phyloP scores from a whole-genome alignment of 1,284 basidiomycete species.

The Trametes pubescens region DNA sequence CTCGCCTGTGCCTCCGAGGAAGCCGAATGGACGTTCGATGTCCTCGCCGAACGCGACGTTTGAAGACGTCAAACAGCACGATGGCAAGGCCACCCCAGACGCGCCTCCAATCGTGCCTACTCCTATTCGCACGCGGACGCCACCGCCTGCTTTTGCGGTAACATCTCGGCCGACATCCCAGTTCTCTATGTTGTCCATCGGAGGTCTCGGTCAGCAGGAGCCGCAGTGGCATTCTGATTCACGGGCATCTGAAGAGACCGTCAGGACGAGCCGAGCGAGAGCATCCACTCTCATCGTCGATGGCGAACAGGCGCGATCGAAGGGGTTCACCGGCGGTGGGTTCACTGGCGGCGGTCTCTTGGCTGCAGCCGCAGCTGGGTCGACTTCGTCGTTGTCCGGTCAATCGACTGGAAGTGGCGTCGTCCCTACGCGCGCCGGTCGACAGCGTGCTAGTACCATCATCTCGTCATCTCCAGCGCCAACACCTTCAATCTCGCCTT shows the following conservation, averaged over 20 bases:
- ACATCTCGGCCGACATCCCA: slow-evolving; percentile 62
- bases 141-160: slow-evolving; percentile 70
- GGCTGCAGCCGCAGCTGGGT: slow-evolving; percentile 27
- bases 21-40: slow-evolving; percentile 38
- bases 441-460: slow-evolving; percentile 34
- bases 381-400: slow-evolving; percentile 19
- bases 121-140: slow-evolving; percentile 66
- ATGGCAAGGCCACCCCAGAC: slow-evolving; percentile 22
- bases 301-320: slow-evolving; percentile 21
- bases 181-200: slow-evolving; percentile 29
- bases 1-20: slow-evolving; percentile 29
- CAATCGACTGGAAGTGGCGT: slow-evolving; percentile 12
- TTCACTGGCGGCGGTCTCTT: slow-evolving; percentile 43
- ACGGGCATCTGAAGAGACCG: slow-evolving; percentile 28
- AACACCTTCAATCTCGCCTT: slow-evolving; percentile 23
- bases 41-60: slow-evolving; percentile 38
- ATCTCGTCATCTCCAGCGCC: slow-evolving; percentile 24
- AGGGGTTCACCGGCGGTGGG: slow-evolving; percentile 42
- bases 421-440: slow-evolving; percentile 9
- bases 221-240: slow-evolving; percentile 5
- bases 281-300: slow-evolving; percentile 38
- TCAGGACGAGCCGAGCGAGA: slow-evolving; percentile 26
- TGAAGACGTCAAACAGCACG: slow-evolving; percentile 29
- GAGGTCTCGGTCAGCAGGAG: slow-evolving; percentile 14
- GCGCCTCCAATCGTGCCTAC: slow-evolving; percentile 62